Base-by-base conservation (phyloP, 352 stramenopile species). In the Ochromonadaceae sp. region DNA sequence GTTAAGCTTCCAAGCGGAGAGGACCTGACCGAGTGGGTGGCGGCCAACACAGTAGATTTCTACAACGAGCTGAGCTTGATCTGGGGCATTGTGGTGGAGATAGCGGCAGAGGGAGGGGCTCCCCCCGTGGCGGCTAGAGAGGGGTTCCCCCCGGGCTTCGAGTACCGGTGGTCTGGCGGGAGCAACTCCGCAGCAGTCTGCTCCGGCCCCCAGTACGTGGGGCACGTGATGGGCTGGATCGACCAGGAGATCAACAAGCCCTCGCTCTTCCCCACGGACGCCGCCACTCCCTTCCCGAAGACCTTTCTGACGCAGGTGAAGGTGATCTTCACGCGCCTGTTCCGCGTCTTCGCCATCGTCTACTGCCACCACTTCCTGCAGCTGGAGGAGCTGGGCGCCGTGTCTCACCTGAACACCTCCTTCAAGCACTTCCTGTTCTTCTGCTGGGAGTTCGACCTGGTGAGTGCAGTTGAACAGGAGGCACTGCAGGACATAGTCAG, bases 351-450 rank as follows among this genome's bases (percentile, higher is more conserved):
- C 68, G 86, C 86, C 17, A 84, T 92, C 74, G 80, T 95, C n/a
- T 96, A 96, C 77, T 87, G 89, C 72, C 87, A 81, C 67, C 86
- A 94, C 72, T 92, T 92, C 48, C 77, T 88, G 67, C 86, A 90
- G 69, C 84, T 95, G 59, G 81, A 91, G 49, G 75, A 76, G 47
- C 76, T 91, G 12, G 82, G 81, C 20, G 87, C 84, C n/a, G 86
- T 90, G 65, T 82, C 86, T 38, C 86, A 96, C 65, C 73, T 96
- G 36, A 96, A 96, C 74, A 93, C 87, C 61, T 95, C 81, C 65
- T 95, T 96, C 74, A 96, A 95, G 75, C 86, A 94, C 72, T 95
- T 95, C 66, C 88, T 93, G 65, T 81, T 88, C 26, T 95, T 95
- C 63, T 79, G 84, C 47, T 81, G 76, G 49, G 80, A 89, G 68